Base-by-base conservation (phyloP, 1,139 yeast species). In the Zygoascus hellenicus region DNA sequence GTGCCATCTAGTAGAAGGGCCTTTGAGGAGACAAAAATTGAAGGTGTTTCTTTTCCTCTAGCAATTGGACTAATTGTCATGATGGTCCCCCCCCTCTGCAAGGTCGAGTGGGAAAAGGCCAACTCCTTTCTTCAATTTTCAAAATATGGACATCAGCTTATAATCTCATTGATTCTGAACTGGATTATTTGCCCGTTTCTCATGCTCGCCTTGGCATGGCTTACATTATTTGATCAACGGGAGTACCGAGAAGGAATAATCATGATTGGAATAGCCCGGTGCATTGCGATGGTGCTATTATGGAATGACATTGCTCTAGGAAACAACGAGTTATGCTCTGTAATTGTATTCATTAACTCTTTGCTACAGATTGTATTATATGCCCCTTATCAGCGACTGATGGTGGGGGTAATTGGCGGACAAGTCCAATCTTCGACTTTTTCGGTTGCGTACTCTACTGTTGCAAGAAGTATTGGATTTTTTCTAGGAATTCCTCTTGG, bases 231-330 rank as follows among this genome's bases (percentile, higher is more conserved):
- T 46, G 76, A 77, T 50, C 58, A 69, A 47, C 64, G 63, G 5
- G 83, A 76, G 48, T 74, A 74, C 47, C 65, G 83, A 45, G 65
- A 65, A 32, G 83, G 84, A 0, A 67, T 79, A 5, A 76, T 79
- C 37, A 71, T 79, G 74, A 77, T 79, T 42, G 84, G 84, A 1
- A 55, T 76, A 38, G 83, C 82, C 2, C 60, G 84, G 49, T 79
- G 84, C 58, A 77, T 79, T 54, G 83, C 83, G 28, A 79, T 79
- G 83, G 82, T 78, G 0, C 62, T 79, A 42, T 61, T 78, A n/a
- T 79, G 83, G 84, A 78, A 76, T 56, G 73, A 75, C 19, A 66
- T 79, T 15, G 78, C 82, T 1, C 71, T 65, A 13, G 84, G 83
- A 4, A 80, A 77, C 55, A 62, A 63, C 43, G 69, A 69, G 33